These are phyloP conservation scores for Colletotrichum tofieldiae DNA, from an alignment of 2,329 filamentous ascomycete species.

Conservation along the genomic window DNA sequence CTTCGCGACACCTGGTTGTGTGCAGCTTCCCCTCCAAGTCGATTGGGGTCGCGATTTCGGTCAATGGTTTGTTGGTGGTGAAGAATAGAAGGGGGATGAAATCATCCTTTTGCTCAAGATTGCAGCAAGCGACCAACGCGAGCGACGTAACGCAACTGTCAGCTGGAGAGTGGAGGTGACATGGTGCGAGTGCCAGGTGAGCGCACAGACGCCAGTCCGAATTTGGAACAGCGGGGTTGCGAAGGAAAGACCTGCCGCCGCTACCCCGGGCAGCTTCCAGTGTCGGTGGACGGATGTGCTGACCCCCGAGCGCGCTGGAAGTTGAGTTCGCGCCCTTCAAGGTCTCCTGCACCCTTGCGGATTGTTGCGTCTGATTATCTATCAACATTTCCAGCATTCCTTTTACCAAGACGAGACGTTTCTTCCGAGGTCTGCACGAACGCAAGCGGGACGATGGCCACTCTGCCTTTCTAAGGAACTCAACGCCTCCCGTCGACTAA, in stretches of 20 bases:
- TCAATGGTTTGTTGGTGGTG: conserved; percentile 35
- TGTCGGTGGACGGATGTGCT: not conserved
- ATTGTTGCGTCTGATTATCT: not conserved
- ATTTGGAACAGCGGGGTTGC: conserved; percentile 14
- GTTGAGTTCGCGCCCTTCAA: conserved; percentile 2
- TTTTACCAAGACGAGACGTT: conserved; percentile 4
- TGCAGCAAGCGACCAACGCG: conserved; percentile 17
- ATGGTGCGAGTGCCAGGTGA: conserved; percentile 26
- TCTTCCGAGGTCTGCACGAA: not conserved
- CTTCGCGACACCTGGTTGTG: conserved; percentile 7
- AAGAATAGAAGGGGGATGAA: conserved; percentile 19
- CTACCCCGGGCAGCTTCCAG: conserved; percentile 15
- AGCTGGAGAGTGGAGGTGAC: conserved; percentile 29
- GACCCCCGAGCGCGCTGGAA: not conserved
- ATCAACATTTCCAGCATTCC: not conserved
- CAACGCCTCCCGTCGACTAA: not conserved
- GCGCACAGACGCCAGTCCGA: conserved; percentile 6
- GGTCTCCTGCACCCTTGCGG: not conserved
- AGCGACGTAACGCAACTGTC: conserved; percentile 29
- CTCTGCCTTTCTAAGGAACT: not conserved
- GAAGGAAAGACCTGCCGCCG: conserved; percentile 24
- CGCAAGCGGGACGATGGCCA: conserved; percentile 10
- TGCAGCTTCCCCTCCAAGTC: too few relatives aligned
- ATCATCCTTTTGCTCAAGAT: conserved; percentile 19
- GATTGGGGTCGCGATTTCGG: not conserved